Conservation (phyloP, 225 moss, liverwort and hornwort species). For the Anthoceros angustus region DNA sequence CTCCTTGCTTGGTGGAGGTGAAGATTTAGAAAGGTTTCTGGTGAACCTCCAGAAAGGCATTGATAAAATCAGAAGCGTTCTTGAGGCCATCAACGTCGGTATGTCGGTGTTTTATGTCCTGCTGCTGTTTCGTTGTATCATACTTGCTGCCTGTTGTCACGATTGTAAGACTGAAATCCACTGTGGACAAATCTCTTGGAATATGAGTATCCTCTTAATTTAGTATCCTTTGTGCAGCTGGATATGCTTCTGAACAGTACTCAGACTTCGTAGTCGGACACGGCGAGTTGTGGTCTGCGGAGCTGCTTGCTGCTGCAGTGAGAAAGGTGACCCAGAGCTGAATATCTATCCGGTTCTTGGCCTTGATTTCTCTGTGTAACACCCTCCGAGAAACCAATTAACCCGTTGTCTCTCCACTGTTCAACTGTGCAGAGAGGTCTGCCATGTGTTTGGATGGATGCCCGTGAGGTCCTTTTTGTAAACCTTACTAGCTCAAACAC, state of each 20-base stretch:
- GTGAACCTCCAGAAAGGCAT: slow-evolving; percentile 42
- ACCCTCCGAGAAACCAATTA: too few relatives aligned
- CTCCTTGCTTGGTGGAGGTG: slow-evolving; percentile 51
- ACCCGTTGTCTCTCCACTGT: neutral
- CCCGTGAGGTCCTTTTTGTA: slow-evolving; percentile 85
- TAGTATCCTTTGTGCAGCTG: slow-evolving; percentile 34
- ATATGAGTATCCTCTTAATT: neutral
- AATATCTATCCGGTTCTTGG: neutral
- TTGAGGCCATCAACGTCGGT: slow-evolving; percentile 93
- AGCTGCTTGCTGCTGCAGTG: slow-evolving; percentile 81
- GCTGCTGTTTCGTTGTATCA: neutral
- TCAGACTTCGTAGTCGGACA: slow-evolving; percentile 94
- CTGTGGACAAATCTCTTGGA: neutral
- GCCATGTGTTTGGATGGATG: slow-evolving; percentile 97
- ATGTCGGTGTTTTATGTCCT: neutral
- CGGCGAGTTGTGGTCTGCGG: slow-evolving; percentile 92
- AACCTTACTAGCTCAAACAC: slow-evolving; percentile 49
- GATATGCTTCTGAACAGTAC: slow-evolving; percentile 75
- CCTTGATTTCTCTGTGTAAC: neutral
- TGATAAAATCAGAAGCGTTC: slow-evolving; percentile 76
- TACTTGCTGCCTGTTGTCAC: neutral
- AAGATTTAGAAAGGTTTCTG: slow-evolving; percentile 51
- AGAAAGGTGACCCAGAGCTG: slow-evolving; percentile 39
- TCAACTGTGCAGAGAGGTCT: slow-evolving; percentile 53
- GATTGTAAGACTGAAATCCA: neutral